Evolutionary conservation across 371 early-diverging fungal species (phyloP).

Genomic region (Syncephalastrum racemosum): DNA sequence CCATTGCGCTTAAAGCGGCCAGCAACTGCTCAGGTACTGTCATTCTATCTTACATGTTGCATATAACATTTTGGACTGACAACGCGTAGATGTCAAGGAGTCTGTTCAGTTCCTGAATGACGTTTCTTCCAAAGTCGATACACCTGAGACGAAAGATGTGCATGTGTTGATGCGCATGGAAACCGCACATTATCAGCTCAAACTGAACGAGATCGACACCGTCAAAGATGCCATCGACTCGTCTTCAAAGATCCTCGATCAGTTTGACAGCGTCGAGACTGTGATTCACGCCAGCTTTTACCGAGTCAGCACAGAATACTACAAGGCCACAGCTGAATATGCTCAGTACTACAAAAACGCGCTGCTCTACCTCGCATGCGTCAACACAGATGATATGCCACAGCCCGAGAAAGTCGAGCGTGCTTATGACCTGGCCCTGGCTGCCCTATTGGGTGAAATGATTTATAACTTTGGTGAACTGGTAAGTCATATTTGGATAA

Average conservation of each 20-base stretch:
- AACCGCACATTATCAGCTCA: constrained; percentile 78
- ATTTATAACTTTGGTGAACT: constrained; percentile 99
- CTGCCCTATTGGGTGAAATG: constrained; percentile 91
- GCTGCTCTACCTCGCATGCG: constrained; percentile 89
- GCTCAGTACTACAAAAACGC: constrained; percentile 95
- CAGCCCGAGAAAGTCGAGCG: constrained; percentile 75
- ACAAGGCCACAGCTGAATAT: constrained; percentile 92
- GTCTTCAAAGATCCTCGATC: constrained; percentile 82
- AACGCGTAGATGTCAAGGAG: constrained; percentile 51
- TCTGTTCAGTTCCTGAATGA: constrained; percentile 68
- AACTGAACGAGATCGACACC: constrained; percentile 72
- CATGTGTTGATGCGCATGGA: constrained; percentile 87
- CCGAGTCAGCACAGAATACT: constrained; percentile 92
- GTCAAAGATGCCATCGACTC: constrained; percentile 84
- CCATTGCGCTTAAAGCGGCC: constrained; percentile 77
- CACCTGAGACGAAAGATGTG: constrained; percentile 72
- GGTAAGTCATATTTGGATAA: constrained; percentile 46
- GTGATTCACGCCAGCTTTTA: constrained; percentile 92
- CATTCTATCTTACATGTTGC: constrained; percentile 6
- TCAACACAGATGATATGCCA: constrained; percentile 79
- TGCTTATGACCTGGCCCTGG: constrained; percentile 88
- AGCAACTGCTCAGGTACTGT: constrained; percentile 72
- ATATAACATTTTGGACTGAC: neutral
- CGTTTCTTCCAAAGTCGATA: constrained; percentile 71
- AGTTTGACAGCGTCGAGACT: constrained; percentile 81